Base-by-base conservation (phyloP, 2,329 filamentous ascomycete species). In the Exophiala dermatitidis region DNA sequence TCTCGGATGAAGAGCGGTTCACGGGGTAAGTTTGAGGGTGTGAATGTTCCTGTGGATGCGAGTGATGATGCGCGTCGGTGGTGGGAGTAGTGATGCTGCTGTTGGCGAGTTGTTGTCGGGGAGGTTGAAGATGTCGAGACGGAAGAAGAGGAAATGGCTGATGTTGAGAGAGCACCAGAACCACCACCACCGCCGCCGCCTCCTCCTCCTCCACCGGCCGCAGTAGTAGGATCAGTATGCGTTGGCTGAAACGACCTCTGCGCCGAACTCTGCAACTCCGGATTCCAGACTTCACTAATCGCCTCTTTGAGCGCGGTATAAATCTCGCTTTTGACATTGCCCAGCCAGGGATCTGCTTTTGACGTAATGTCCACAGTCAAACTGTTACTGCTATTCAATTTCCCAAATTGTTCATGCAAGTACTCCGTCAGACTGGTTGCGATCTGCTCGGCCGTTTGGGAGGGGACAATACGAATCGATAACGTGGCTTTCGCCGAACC, bases 321-420 rank as follows among this genome's bases (percentile, higher is more conserved):
- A 54, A 97, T 90, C 60, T 90, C 83, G 62, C 95, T 96, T 46
- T 83, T 83, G 2, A 89, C 90, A 63, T 96, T 89, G 9, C 93
- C 91, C 0, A 98, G 81, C 93, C 93, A 98, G 0, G 93, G 90
- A 66, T 98, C 93, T 0, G 93, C 91, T 70, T 88, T 85, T 66
- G 96, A 93, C 60, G 95, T 90, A 60, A 98, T 90, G 31, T 83
- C 84, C 37, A 98, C 81, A 1, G 77, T 85, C 34, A 98, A 76
- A 4, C 77, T 79, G 64, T 98, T 98, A 57, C 87, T 84, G 1
- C 88, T 91, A 31, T 84, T 83, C 1, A 97, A 81, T 10, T 77
- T 71, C 1, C 75, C 76, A 65, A 96, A 98, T 60, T 90, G 80
- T 8, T 78, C 73, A 44, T 82, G 70, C 0, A 96, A 75, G 64